Evolutionary conservation across 2,329 filamentous ascomycete species (phyloP).

Genomic region (Exophiala phaeomuriformis): DNA sequence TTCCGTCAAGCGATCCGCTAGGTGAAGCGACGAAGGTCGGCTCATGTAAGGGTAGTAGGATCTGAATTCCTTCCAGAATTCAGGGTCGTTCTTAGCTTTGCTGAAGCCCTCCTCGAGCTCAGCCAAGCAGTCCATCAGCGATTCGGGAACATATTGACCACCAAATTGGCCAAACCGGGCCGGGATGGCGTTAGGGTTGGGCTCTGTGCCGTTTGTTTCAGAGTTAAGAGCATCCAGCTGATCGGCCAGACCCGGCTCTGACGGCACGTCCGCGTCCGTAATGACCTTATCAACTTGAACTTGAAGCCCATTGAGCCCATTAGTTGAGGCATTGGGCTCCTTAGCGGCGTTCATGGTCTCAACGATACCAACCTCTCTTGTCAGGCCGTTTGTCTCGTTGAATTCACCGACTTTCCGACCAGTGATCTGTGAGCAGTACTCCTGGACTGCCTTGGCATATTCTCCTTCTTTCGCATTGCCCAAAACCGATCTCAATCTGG

Average conservation of each 20-base stretch:
- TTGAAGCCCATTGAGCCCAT: conserved; percentile 29
- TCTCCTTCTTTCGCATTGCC: conserved; percentile 60
- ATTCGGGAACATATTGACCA: conserved; percentile 95
- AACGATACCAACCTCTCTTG: conserved; percentile 61
- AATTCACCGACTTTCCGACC: conserved; percentile 47
- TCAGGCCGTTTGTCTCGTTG: conserved; percentile 39
- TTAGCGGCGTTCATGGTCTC: conserved; percentile 59
- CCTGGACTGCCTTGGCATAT: conserved; percentile 65
- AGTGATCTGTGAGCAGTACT: conserved; percentile 73
- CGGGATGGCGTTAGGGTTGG: conserved; percentile 55
- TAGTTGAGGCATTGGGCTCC: conserved; percentile 48
- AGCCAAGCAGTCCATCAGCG: conserved; percentile 90
- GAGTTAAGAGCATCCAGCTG: conserved; percentile 73
- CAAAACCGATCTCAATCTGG: conserved; percentile 81
- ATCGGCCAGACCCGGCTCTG: conserved; percentile 65
- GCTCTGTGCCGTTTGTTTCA: conserved; percentile 39
- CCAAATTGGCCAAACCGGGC: conserved; percentile 92
- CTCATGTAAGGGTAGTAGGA: conserved; percentile 98
- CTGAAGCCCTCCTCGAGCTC: conserved; percentile 90
- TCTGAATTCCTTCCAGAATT: conserved; percentile 95
- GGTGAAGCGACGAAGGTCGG: conserved; percentile 81
- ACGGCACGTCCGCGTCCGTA: conserved; percentile 47
- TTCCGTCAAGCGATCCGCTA: conserved; percentile 80
- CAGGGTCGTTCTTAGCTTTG: conserved; percentile 72
- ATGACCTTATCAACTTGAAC: conserved; percentile 64